Conservation (phyloP, 1,284 basidiomycete species). For the Puccinia horiana region DNA sequence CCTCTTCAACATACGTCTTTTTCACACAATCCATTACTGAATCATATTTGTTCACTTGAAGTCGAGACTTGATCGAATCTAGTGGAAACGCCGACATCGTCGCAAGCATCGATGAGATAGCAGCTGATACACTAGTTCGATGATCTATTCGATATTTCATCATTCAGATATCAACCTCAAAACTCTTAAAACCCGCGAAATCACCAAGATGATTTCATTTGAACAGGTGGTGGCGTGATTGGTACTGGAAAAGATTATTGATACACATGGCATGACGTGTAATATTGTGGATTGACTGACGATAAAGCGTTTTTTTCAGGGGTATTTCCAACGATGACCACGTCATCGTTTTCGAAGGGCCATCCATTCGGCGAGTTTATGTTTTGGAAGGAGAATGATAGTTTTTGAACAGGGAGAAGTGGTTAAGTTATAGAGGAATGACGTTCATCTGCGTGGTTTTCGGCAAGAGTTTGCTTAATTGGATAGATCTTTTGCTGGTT, state of each 20-base stretch:
- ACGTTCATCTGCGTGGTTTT: neutral
- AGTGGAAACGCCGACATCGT: conserved; percentile 46
- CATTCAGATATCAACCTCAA: conserved; percentile 18
- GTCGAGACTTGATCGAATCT: conserved; percentile 48
- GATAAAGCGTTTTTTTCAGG: conserved; percentile 14
- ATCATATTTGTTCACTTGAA: conserved; percentile 45
- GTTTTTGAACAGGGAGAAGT: neutral
- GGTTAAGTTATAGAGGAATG: neutral
- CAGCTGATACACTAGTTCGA: conserved; percentile 42
- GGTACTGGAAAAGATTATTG: neutral
- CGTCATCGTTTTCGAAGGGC: conserved; percentile 7
- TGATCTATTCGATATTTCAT: conserved; percentile 32
- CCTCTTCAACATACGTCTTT: conserved; percentile 49
- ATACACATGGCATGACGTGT: neutral
- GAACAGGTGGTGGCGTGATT: neutral
- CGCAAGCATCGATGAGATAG: conserved; percentile 43
- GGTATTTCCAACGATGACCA: neutral
- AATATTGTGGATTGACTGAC: conserved; percentile 15
- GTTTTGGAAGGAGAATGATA: neutral
- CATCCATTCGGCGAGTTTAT: conserved; percentile 18
- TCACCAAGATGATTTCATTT: neutral
- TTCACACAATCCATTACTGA: conserved; percentile 43
- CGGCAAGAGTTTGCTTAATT: neutral
- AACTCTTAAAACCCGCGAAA: too few species aligned
- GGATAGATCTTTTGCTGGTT: neutral